phyloP scores from a whole-genome alignment of 148 eudicot genomes.

The Rhododendron ovatum region DNA sequence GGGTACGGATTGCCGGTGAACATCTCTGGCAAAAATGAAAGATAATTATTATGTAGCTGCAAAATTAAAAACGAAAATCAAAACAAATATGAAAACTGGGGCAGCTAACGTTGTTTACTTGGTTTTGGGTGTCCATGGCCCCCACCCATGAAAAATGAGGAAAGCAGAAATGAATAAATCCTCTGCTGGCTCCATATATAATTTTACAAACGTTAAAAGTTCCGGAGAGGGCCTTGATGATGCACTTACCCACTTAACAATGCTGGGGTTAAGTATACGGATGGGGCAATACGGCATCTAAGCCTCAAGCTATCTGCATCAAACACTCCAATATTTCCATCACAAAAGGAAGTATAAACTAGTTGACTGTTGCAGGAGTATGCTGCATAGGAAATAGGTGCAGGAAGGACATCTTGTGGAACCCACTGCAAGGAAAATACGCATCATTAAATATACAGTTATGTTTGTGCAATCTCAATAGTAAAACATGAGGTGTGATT shows the following conservation, averaged over 20 bases:
- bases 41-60: neutral
- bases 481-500: neutral
- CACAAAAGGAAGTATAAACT: constrained; percentile 62
- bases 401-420: constrained; percentile 68
- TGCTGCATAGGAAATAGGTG: constrained; percentile 71
- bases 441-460: constrained; percentile 2
- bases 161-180: neutral
- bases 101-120: neutral
- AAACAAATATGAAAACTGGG: neutral
- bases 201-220: neutral
- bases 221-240: neutral
- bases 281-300: constrained; percentile 72
- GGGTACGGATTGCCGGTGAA: neutral
- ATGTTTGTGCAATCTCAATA: neutral
- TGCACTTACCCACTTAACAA: constrained; percentile 62
- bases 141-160: neutral
- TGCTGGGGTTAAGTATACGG: constrained; percentile 55
- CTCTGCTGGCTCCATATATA: neutral
- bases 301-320: constrained; percentile 71
- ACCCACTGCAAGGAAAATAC: constrained; percentile 58
- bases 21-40: neutral
- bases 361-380: constrained; percentile 83
- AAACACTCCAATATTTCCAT: constrained; percentile 75
- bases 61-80: neutral
- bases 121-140: neutral